Conservation (phyloP, 345 rosid species). For the Firmiana major region DNA sequence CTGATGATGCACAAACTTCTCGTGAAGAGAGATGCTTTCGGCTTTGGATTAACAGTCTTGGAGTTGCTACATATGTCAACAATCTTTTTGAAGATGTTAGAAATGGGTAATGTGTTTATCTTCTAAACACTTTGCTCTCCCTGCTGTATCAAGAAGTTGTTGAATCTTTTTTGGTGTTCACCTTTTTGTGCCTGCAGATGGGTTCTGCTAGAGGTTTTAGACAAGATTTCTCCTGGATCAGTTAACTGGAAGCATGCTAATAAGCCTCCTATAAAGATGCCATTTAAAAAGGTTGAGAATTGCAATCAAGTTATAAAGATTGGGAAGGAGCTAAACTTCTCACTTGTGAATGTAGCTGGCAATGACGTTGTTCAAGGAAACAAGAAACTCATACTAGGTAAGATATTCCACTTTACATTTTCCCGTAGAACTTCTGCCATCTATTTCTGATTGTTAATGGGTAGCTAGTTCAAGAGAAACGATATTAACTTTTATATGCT, state of each 20-base stretch:
- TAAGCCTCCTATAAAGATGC: conserved; percentile 93
- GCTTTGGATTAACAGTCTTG: conserved; percentile 98
- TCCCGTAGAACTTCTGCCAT: not conserved
- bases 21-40: conserved; percentile 98
- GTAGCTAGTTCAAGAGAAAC: not conserved
- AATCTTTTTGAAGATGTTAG: conserved; percentile 90
- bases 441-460: not conserved
- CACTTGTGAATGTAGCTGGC: conserved; percentile 97
- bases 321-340: conserved; percentile 69
- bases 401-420: conserved; percentile 10
- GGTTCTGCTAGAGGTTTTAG: conserved; percentile 86
- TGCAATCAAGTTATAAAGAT: conserved; percentile 78
- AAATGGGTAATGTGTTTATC: conserved; percentile 57
- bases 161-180: conserved; percentile 20
- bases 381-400: conserved; percentile 77
- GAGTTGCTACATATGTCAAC: conserved; percentile 67
- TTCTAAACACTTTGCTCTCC: not conserved
- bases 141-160: not conserved
- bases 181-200: conserved; percentile 47
- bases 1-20: conserved; percentile 90
- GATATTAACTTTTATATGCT: not conserved
- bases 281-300: conserved; percentile 84
- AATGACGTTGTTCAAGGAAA: conserved; percentile 93
- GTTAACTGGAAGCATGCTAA: conserved; percentile 82
- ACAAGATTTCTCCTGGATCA: conserved; percentile 61